phyloP scores from a whole-genome alignment of 176 grass and related monocot species.

The Eragrostis nindensis region DNA sequence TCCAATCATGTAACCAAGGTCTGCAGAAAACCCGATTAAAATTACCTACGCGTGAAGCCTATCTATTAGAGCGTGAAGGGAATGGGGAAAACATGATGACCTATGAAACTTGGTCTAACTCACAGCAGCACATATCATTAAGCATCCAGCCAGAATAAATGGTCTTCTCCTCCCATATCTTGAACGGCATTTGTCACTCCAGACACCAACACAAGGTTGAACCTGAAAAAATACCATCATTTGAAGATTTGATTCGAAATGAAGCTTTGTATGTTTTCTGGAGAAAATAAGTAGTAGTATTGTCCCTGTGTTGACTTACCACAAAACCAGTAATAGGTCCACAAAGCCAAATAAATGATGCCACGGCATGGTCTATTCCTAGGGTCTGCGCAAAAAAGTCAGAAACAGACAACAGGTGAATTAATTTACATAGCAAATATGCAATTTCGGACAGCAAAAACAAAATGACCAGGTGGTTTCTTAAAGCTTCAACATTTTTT shows the following conservation, averaged over 20 bases:
- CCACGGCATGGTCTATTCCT: constrained; percentile 95
- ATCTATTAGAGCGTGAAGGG: constrained; percentile 43
- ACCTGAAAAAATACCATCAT: constrained; percentile 44
- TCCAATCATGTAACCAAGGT: constrained; percentile 91
- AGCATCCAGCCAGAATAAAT: constrained; percentile 87
- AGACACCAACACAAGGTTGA: constrained; percentile 97
- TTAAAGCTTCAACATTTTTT: background rate
- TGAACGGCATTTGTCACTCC: constrained; percentile 96
- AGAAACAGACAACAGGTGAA: background rate
- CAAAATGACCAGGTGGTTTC: background rate
- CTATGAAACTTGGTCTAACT: constrained; percentile 55
- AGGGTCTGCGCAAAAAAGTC: constrained; percentile 71
- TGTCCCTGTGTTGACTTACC: constrained; percentile 40
- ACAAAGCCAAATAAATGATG: constrained; percentile 98
- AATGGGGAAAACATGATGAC: background rate
- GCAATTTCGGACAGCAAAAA: background rate
- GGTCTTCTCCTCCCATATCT: constrained; percentile 96
- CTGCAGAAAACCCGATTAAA: constrained; percentile 99
- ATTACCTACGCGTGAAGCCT: constrained; percentile 71
- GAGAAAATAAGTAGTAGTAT: constrained; percentile 8
- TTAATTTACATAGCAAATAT: background rate
- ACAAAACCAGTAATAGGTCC: constrained; percentile 97
- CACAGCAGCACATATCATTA: constrained; percentile 88
- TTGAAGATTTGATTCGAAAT: background rate
- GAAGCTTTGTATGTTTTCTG: background rate